These are phyloP conservation scores for Podochytrium sp. DNA, from an alignment of 192 early-diverging fungal species.

Conservation along the genomic window DNA sequence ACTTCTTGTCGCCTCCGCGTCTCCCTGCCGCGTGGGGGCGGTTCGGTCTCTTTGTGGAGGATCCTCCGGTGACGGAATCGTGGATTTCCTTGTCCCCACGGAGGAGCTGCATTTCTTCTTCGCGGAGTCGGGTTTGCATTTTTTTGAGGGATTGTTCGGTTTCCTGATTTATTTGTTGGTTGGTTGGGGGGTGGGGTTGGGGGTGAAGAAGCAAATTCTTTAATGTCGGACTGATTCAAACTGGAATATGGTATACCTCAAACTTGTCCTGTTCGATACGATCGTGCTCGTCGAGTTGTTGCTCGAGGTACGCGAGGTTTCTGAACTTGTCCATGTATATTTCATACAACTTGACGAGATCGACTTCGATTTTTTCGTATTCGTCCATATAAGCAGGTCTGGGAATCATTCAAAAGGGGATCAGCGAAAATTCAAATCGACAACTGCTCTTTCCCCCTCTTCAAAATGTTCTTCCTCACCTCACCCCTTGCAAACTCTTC, in stretches of 20 bases:
- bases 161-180: slow-evolving; percentile 43
- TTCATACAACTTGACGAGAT: slow-evolving; percentile 51
- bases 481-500: slow-evolving; percentile 52
- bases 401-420: background rate
- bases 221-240: too few relatives aligned
- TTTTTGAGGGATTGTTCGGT: slow-evolving; percentile 50
- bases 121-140: slow-evolving; percentile 55
- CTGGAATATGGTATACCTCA: slow-evolving; percentile 32
- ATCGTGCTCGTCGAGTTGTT: slow-evolving; percentile 59
- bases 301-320: slow-evolving; percentile 56
- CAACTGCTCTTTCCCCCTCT: too few relatives aligned
- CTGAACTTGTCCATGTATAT: slow-evolving; percentile 56
- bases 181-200: background rate
- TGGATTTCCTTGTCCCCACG: slow-evolving; percentile 54
- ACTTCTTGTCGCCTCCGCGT: background rate
- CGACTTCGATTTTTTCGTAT: slow-evolving; percentile 59
- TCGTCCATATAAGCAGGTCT: slow-evolving; percentile 66
- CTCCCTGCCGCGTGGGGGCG: slow-evolving; percentile 29
- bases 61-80: slow-evolving; percentile 9
- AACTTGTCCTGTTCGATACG: slow-evolving; percentile 56
- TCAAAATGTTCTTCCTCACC: slow-evolving; percentile 31
- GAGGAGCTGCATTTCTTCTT: slow-evolving; percentile 58
- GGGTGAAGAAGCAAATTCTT: background rate
- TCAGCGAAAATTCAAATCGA: too few relatives aligned
- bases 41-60: background rate